Conservation (phyloP, 2,329 filamentous ascomycete species). For the Piedraia hortae region DNA sequence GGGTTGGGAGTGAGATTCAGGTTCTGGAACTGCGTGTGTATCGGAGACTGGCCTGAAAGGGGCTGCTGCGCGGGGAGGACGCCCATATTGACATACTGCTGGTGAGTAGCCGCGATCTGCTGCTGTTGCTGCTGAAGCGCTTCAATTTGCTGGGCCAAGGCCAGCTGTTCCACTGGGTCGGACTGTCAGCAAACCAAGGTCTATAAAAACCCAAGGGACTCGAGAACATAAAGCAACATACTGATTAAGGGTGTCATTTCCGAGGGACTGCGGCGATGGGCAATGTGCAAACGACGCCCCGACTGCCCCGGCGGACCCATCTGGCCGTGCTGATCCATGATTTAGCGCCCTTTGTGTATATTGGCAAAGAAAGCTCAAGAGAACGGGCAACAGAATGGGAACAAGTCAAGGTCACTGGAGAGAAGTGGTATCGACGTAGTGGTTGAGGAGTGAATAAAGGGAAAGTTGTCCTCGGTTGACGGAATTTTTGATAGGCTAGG, state of each 20-base stretch:
- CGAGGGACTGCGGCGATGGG: slow-evolving; percentile 85
- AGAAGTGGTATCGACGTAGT: slow-evolving; percentile 2
- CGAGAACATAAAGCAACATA: too few relatives aligned
- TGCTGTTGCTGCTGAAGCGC: slow-evolving; percentile 92
- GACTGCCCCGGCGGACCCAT: slow-evolving; percentile 33
- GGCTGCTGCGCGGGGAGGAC: slow-evolving; percentile 71
- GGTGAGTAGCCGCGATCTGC: slow-evolving; percentile 83
- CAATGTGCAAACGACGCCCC: slow-evolving; percentile 84
- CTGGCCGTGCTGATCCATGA: slow-evolving; percentile 24
- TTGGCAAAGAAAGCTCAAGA: too few relatives aligned
- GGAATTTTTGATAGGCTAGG: too few relatives aligned
- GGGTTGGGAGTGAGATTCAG: slow-evolving; percentile 36
- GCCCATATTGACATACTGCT: slow-evolving; percentile 94
- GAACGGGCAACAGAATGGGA: too few relatives aligned
- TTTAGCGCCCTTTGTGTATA: too few relatives aligned
- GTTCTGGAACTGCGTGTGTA: slow-evolving; percentile 55
- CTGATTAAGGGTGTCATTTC: slow-evolving; percentile 95
- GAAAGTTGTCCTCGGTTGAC: too few relatives aligned
- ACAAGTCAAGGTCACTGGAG: too few relatives aligned
- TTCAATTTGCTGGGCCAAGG: slow-evolving; percentile 94
- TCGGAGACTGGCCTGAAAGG: slow-evolving; percentile 42
- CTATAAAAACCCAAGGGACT: slow-evolving; percentile 1
- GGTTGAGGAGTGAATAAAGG: too few relatives aligned
- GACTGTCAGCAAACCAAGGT: slow-evolving; percentile 9
- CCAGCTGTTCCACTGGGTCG: slow-evolving; percentile 69